These are phyloP conservation scores for Stagonosporopsis cucurbitacearum DNA, from an alignment of 2,329 filamentous ascomycete genomes.

Conservation along the genomic window DNA sequence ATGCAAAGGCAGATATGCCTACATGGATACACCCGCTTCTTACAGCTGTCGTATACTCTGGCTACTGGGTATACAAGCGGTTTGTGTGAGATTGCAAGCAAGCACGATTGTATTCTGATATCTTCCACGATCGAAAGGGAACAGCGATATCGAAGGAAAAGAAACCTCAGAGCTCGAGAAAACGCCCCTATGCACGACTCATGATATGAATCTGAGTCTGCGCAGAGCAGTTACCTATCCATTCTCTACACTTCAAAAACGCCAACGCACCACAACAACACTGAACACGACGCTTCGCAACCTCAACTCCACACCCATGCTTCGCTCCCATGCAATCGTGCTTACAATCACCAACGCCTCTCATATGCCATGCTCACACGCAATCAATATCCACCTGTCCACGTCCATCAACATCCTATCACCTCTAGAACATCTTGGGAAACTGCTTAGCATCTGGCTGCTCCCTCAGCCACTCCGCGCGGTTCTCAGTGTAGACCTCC, in stretches of 20 bases:
- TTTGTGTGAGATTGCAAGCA: slow-evolving; percentile 16
- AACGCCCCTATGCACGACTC: background rate
- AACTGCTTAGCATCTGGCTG: slow-evolving; percentile 15
- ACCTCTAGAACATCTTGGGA: slow-evolving; percentile 9
- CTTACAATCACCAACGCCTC: background rate
- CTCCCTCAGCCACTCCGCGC: slow-evolving; percentile 14
- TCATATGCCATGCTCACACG: background rate
- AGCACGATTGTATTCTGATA: background rate
- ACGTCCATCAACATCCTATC: background rate
- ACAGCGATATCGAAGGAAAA: background rate
- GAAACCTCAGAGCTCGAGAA: background rate
- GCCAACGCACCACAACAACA: background rate
- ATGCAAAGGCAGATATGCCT: slow-evolving; percentile 22
- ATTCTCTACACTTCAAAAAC: background rate
- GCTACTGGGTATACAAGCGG: slow-evolving; percentile 28
- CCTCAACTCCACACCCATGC: background rate
- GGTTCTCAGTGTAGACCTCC: slow-evolving; percentile 15
- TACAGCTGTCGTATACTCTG: slow-evolving; percentile 19
- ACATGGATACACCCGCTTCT: slow-evolving; percentile 27
- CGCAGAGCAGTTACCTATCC: background rate
- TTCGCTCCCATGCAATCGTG: background rate
- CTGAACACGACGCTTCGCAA: background rate
- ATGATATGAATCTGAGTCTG: background rate
- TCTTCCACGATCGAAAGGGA: no score
- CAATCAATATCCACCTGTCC: no score